A percentile compares a stretch with the other conserved stretches of the same genome.
Evolutionary conservation across 2,329 filamentous ascomycete species (phyloP).

Genomic region (Aspergillus novoparasiticus): DNA sequence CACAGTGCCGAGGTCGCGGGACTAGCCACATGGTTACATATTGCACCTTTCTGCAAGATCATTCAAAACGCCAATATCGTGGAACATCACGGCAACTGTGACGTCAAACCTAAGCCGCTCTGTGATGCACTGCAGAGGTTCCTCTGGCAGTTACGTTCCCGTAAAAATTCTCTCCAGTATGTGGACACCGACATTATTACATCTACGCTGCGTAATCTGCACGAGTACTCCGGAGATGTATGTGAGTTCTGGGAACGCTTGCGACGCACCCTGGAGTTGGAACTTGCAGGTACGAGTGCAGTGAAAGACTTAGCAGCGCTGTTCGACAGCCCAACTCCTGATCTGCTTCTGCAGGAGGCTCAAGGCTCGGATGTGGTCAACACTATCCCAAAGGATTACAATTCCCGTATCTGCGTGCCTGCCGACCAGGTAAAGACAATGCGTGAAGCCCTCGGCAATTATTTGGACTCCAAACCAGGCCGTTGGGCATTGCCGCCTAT

Average conservation of each 20-base stretch:
- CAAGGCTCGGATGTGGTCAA: conserved; percentile 34
- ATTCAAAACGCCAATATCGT: conserved; percentile 54
- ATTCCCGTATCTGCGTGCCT: conserved; percentile 42
- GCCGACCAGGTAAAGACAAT: conserved; percentile 42
- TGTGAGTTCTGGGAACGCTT: conserved; percentile 59
- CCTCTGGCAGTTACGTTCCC: conserved; percentile 53
- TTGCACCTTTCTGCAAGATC: conserved; percentile 61
- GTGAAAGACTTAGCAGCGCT: conserved; percentile 46
- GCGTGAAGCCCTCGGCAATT: conserved; percentile 37
- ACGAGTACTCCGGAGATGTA: conserved; percentile 54
- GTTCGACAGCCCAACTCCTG: conserved; percentile 47
- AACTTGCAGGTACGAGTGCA: conserved; percentile 50
- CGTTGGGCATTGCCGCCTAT: conserved; percentile 51
- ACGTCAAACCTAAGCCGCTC: conserved; percentile 53
- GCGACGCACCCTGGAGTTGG: conserved; percentile 54
- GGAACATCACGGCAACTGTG: conserved; percentile 50
- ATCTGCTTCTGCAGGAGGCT: conserved; percentile 5
- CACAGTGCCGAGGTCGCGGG: conserved; percentile 55
- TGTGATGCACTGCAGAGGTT: conserved; percentile 55
- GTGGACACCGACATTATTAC: conserved; percentile 47
- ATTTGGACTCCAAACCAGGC: conserved; percentile 37
- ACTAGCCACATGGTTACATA: conserved; percentile 60
- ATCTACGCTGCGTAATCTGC: conserved; percentile 42
- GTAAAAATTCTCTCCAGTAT: conserved; percentile 41
- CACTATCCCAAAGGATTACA: conserved; percentile 40